phyloP scores from a whole-genome alignment of 768 basidiomycete species.

The Lactarius tabidus region DNA sequence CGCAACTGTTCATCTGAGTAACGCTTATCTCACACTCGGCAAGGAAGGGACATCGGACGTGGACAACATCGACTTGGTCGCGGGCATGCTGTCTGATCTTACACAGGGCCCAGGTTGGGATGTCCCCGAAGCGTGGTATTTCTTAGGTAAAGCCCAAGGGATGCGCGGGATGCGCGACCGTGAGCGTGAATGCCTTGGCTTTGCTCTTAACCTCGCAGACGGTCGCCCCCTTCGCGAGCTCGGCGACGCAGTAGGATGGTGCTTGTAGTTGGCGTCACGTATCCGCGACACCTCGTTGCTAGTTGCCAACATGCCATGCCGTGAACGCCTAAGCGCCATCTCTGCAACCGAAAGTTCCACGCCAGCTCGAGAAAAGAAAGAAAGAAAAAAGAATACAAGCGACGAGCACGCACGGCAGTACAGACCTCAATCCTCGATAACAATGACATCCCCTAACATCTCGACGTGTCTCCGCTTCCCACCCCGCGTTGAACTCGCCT shows the following conservation, averaged over 20 bases:
- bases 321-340: slow-evolving; percentile 9
- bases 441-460: slow-evolving; percentile 21
- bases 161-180: slow-evolving; percentile 66
- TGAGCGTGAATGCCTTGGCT: slow-evolving; percentile 69
- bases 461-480: slow-evolving; percentile 25
- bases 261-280: slow-evolving; percentile 37
- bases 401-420: slow-evolving; percentile 9
- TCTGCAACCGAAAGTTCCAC: neutral
- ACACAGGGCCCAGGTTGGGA: slow-evolving; percentile 86
- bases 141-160: slow-evolving; percentile 76
- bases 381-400: neutral
- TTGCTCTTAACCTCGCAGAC: slow-evolving; percentile 63
- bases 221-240: slow-evolving; percentile 60
- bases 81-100: slow-evolving; percentile 70
- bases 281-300: neutral
- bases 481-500: slow-evolving; percentile 11
- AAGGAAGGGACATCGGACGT: slow-evolving; percentile 30
- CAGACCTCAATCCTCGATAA: slow-evolving; percentile 24
- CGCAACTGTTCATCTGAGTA: slow-evolving; percentile 73
- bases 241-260: slow-evolving; percentile 63
- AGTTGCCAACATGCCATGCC: neutral
- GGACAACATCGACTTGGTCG: slow-evolving; percentile 73
- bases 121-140: slow-evolving; percentile 92
- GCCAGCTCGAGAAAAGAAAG: neutral
- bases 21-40: slow-evolving; percentile 56